Conservation (phyloP, 139 green algal species). For the Pseudopediastrum boryanum region DNA sequence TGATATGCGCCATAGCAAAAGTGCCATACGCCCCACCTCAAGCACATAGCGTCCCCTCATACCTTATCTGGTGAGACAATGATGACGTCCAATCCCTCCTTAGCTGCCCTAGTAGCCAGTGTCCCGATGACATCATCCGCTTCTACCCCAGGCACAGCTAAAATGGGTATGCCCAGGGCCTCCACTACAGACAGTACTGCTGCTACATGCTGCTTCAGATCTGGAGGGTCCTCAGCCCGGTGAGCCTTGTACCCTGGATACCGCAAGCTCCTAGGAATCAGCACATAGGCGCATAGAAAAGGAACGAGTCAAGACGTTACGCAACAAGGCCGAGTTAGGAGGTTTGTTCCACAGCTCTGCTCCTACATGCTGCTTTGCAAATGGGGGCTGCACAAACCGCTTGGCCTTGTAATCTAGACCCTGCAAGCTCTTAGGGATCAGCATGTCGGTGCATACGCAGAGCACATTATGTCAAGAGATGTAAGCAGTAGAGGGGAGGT, state of each 20-base stretch:
- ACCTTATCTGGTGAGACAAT: conserved; percentile 75
- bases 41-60: neutral
- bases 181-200: conserved; percentile 53
- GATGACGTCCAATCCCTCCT: conserved; percentile 55
- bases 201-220: conserved; percentile 43
- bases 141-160: conserved; percentile 68
- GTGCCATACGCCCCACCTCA: neutral
- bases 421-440: neutral
- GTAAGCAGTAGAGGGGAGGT: too few relatives aligned
- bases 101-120: conserved; percentile 37
- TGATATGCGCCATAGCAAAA: neutral
- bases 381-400: neutral
- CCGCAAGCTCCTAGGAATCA: conserved; percentile 63
- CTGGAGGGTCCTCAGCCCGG: conserved; percentile 47
- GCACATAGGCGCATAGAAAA: too few relatives aligned
- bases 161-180: conserved; percentile 36
- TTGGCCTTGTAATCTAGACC: neutral
- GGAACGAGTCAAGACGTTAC: neutral
- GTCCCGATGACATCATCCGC: conserved; percentile 77
- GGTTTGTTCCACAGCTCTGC: neutral
- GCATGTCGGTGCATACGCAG: neutral
- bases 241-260: conserved; percentile 73
- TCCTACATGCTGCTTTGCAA: neutral
- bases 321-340: neutral
- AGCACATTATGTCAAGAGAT: too few relatives aligned